These are phyloP conservation scores for Coprinopsis marcescibilis DNA, from an alignment of 768 basidiomycete genomes.

Conservation along the genomic window DNA sequence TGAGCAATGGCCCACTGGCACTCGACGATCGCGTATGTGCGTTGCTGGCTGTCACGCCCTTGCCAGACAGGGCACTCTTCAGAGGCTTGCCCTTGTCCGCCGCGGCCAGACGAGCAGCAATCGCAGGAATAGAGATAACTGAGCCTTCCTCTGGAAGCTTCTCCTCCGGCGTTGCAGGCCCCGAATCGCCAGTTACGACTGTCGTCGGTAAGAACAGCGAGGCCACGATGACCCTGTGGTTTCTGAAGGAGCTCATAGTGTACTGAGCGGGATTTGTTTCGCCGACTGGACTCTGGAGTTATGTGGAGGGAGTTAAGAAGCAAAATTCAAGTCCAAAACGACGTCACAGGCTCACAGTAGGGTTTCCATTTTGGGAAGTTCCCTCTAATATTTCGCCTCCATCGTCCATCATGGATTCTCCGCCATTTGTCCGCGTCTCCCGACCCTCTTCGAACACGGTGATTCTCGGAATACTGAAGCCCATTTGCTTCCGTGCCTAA, in stretches of 20 bases:
- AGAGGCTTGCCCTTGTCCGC: conserved; percentile 6
- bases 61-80: conserved; percentile 10
- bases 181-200: conserved; percentile 54
- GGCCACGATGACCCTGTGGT: conserved; percentile 73
- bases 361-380: conserved; percentile 2
- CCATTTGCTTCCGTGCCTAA: too few relatives aligned
- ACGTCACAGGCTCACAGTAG: conserved; percentile 4
- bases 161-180: conserved; percentile 44
- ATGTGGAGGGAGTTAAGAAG: neutral
- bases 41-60: conserved; percentile 14
- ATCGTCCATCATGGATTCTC: conserved; percentile 2
- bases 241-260: conserved; percentile 63
- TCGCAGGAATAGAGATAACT: conserved; percentile 18
- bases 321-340: neutral
- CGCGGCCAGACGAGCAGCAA: conserved; percentile 17
- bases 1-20: conserved; percentile 42
- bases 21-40: conserved; percentile 21
- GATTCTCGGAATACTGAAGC: conserved; percentile 6
- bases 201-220: conserved; percentile 82
- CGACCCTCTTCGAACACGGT: conserved; percentile 6
- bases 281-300: conserved; percentile 3
- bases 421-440: conserved; percentile 6
- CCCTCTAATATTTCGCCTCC: conserved; percentile 6
- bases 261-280: conserved; percentile 1
- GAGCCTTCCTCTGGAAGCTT: conserved; percentile 12